These are phyloP conservation scores for Lipomyces orientalis DNA, from an alignment of 805 yeast species.

Conservation along the genomic window DNA sequence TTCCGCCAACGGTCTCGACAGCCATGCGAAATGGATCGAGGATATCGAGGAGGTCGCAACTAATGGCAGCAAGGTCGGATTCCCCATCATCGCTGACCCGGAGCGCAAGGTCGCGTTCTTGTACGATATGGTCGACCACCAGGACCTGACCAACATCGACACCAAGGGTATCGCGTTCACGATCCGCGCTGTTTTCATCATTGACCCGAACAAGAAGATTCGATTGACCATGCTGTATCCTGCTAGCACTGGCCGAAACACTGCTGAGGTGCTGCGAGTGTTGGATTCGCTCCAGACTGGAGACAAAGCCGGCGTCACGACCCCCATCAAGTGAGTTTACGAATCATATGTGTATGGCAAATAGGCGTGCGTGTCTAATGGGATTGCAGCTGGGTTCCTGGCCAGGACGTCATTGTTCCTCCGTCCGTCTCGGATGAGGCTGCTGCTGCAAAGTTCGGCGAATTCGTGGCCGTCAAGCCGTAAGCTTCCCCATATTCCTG, in stretches of 20 bases:
- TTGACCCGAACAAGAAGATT: conserved; percentile 88
- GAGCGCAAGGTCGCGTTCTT: conserved; percentile 82
- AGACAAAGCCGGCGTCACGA: conserved; percentile 81
- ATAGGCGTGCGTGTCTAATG: not conserved
- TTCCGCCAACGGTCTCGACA: conserved; percentile 81
- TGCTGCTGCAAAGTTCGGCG: conserved; percentile 82
- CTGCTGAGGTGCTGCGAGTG: conserved; percentile 89
- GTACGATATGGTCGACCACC: conserved; percentile 88
- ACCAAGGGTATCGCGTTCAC: conserved; percentile 78
- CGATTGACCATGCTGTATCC: conserved; percentile 89
- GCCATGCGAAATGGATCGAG: conserved; percentile 84
- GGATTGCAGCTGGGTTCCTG: conserved; percentile 66
- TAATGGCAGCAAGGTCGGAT: conserved; percentile 70
- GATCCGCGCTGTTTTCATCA: conserved; percentile 88
- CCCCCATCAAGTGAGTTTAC: conserved; percentile 68
- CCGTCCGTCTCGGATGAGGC: conserved; percentile 81
- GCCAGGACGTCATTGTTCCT: conserved; percentile 91
- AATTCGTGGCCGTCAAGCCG: conserved; percentile 85
- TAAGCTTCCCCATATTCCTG: conserved; percentile 46
- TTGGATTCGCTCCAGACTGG: conserved; percentile 81
- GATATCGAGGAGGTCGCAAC: conserved; percentile 85
- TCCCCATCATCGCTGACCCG: conserved; percentile 91
- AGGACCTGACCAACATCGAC: conserved; percentile 71
- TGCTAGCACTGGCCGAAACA: conserved; percentile 92
- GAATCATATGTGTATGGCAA: not conserved